Evolutionary conservation across 1,284 basidiomycete species (phyloP), one percentile per base, ranked within the genome.

Genomic region (Trichosporon ovoides): DNA sequence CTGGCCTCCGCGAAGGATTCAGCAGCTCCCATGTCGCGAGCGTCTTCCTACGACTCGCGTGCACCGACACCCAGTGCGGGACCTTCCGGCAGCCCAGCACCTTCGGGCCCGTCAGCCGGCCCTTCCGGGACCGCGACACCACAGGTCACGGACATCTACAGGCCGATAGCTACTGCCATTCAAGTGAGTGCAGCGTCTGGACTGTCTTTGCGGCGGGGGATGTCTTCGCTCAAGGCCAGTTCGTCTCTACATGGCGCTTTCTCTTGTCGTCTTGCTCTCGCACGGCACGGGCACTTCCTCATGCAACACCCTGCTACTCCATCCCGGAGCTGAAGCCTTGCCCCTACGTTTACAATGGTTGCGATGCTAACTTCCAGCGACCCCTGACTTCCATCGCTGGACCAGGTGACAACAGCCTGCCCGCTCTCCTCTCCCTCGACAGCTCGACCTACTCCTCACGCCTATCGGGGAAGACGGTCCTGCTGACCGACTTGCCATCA

Each of bases 381-480:
- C 60, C 66, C 2, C 56, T 66, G 19, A 22, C 61, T n/a, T 57
- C 62, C 3, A 50, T 67, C 11, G 34, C 64, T 3, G 18, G 12
- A 11, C 33, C 24, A 14, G 18, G 7, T 6, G 38, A 38, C 9
- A 14, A 60, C 16, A 37, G 53, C 31, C 63, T 65, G 6, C 61
- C 68, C 7, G 31, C 59, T 1, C 57, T 74, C 13, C 60, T 74
- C 24, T 53, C 34, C 3, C 56, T 73, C 36, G 65, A 68, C 40
- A 57, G 58, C 11, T 36, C 37, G 14, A 66, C 67, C 7, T 73
- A 68, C 59, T 54, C 60, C 9, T 43, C 67, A 11, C 63, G 71
- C 24, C 48, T 75, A 14, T 57, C 57, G 10, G 68, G 68, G 55
- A 75, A 75, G 61, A 69, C 64, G 5, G 56, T 72, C 16, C 57